phyloP scores from a whole-genome alignment of 225 moss, liverwort and hornwort genomes.

The Climacium dendroides region DNA sequence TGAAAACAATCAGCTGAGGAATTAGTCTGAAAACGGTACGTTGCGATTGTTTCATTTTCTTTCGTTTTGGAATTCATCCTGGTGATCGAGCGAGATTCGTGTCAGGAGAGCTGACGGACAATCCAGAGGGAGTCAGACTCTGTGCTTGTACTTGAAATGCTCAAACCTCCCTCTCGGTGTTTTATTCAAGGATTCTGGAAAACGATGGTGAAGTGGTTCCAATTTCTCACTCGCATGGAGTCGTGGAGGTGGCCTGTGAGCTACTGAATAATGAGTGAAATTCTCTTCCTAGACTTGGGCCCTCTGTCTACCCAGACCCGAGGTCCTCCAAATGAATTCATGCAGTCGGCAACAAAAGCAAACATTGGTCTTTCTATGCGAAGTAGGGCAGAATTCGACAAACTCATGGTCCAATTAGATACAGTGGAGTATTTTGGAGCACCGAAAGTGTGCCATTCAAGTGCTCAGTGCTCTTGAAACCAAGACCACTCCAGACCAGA shows the following conservation, averaged over 20 bases:
- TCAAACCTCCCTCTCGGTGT: not conserved
- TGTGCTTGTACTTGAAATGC: not conserved
- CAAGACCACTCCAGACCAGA: not conserved
- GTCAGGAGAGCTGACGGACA: not conserved
- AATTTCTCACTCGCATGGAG: not conserved
- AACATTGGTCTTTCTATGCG: no score
- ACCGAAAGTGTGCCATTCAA: not conserved
- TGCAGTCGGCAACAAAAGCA: no score
- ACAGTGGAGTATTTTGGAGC: not conserved
- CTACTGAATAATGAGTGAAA: not conserved
- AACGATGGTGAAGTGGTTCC: not conserved
- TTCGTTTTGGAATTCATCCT: not conserved
- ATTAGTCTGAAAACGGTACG: no score
- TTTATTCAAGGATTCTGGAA: no score
- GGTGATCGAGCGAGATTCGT: not conserved
- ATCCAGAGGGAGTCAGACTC: no score
- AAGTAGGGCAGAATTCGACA: not conserved
- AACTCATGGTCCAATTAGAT: not conserved
- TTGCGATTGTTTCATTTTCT: not conserved
- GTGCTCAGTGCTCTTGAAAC: not conserved
- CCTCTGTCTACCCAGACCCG: not conserved
- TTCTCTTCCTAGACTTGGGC: no score
- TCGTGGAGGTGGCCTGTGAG: not conserved
- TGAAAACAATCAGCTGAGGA: not conserved
- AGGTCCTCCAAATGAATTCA: not conserved